Percentiles rank a stretch among this genome's conserved stretches.
Evolutionary conservation across 1,284 basidiomycete species (phyloP).

Genomic region (Pseudozyma tsukubaensis): DNA sequence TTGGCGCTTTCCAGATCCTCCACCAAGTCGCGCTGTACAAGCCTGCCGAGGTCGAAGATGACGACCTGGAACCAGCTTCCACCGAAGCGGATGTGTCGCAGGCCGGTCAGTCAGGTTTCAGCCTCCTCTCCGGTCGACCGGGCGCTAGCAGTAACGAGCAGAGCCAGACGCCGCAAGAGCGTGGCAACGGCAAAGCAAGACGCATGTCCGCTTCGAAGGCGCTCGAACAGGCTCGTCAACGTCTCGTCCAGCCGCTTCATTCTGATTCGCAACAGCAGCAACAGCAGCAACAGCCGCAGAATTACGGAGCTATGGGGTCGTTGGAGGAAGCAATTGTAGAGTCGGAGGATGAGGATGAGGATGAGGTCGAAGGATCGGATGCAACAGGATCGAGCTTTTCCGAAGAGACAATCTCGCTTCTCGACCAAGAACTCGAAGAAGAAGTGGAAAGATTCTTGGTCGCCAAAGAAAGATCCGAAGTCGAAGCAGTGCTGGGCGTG

Average conservation of each 20-base stretch:
- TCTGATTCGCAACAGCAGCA: neutral
- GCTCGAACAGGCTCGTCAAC: constrained; percentile 41
- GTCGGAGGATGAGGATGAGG: constrained; percentile 11
- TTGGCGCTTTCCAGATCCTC: constrained; percentile 43
- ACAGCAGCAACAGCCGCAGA: constrained; percentile 10
- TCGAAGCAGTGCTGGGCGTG: constrained; percentile 59
- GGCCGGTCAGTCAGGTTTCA: constrained; percentile 37
- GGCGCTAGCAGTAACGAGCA: constrained; percentile 7
- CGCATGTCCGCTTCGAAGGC: constrained; percentile 41
- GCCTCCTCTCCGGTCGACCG: constrained; percentile 31
- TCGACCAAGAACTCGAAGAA: constrained; percentile 46
- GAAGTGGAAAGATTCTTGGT: constrained; percentile 46
- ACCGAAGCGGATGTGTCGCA: neutral
- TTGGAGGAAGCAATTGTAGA: constrained; percentile 21
- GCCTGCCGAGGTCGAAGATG: constrained; percentile 19
- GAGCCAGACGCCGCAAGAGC: constrained; percentile 13
- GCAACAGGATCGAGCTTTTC: constrained; percentile 27
- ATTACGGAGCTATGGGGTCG: constrained; percentile 33
- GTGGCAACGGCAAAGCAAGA: constrained; percentile 31
- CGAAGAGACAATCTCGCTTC: constrained; percentile 23
- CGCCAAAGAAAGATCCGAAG: constrained; percentile 52
- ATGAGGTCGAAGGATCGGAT: constrained; percentile 5
- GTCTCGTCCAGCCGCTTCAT: constrained; percentile 23
- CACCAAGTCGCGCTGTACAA: constrained; percentile 47
- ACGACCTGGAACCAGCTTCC: neutral